Base-by-base conservation (phyloP, 2,329 filamentous ascomycete species). In the Myriosclerotinia duriaeana region DNA sequence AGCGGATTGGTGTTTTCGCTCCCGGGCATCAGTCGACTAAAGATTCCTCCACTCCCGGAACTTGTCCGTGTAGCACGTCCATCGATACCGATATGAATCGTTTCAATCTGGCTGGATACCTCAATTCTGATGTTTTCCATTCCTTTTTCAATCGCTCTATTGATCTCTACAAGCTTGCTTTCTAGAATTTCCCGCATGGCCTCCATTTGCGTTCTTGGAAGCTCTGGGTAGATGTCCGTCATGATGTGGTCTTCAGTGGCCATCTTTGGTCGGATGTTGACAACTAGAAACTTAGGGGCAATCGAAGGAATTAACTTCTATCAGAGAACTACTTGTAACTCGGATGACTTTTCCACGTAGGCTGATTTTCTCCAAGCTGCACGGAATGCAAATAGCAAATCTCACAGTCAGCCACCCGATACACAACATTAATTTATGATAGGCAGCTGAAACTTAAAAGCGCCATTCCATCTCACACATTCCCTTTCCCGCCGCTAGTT, bases 41-140 rank as follows among this genome's bases (percentile, higher is more conserved):
- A 20, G 15, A 60, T 12, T 15, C 55, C 55, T 30, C 55, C 40
- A 8, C 40, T 14, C 20, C n/a, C 55, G 8, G 55, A 44, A 60
- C 22, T 48, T 60, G 26, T 42, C 36, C 56, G 56, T 9, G 40
- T 48, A 12, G 40, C 30, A 14, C 22, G 56, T 26, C 40, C 56
- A 34, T 60, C 56, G 22, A 60, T 22, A 60, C 42, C 48, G 22
- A 60, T 48, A 36, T 60, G 42, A 5, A 60, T 44, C n/a, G 56
- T 60, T n/a, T 60, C 12, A 30, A 60, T 46, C 56, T 60, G 56
- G 56, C 56, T 48, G 14, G 26, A 46, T 6, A 59, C 55, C 44
- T 59, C 55, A 30, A 59, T 59, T 14, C 44, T 59, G 40, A 59
- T 44, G 22, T 59, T 59, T 34, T 46, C 55, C 22, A 59, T 59